Evolutionary conservation across 2,329 filamentous ascomycete genomes (phyloP).

Genomic region (Beauveria caledonica): DNA sequence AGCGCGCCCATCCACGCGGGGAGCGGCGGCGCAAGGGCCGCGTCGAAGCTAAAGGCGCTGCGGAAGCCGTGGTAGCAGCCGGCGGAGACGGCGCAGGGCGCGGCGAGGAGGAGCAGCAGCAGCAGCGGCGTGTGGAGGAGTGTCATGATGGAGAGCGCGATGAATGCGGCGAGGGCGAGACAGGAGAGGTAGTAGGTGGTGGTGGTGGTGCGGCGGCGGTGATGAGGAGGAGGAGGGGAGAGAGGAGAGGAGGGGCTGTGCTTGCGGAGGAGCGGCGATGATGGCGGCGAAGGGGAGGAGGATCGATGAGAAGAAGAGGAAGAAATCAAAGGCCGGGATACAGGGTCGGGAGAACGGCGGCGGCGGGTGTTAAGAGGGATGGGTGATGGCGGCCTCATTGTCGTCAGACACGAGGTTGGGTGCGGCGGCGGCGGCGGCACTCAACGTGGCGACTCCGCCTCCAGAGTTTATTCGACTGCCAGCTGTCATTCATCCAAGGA

Average conservation of each 20-base stretch:
- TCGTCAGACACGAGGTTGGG: not conserved
- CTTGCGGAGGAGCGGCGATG: conserved; percentile 14
- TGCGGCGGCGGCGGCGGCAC: not conserved
- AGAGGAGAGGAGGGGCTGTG: not conserved
- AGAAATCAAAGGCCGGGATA: conserved; percentile 13
- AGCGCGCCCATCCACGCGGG: conserved; percentile 32
- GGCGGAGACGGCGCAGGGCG: conserved; percentile 18
- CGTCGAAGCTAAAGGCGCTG: conserved; percentile 30
- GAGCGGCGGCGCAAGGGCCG: conserved; percentile 15
- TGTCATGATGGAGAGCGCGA: conserved; percentile 15
- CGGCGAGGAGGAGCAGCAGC: conserved; percentile 16
- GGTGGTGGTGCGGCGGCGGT: not conserved
- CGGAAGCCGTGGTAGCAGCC: conserved; percentile 26
- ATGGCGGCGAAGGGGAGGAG: conserved; percentile 18
- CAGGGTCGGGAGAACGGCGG: conserved; percentile 5
- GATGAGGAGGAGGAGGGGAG: conserved; percentile 4
- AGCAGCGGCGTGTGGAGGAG: conserved; percentile 19
- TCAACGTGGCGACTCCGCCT: not conserved
- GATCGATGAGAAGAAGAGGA: conserved; percentile 20
- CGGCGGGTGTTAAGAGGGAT: not conserved
- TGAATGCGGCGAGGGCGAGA: conserved; percentile 13
- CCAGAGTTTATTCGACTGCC: not conserved
- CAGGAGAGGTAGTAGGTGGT: not conserved
- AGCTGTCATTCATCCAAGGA: not conserved
- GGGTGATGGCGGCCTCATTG: not conserved